Evolutionary conservation across 352 stramenopile species (phyloP).

Genomic region (Globisporangium mamillatum): DNA sequence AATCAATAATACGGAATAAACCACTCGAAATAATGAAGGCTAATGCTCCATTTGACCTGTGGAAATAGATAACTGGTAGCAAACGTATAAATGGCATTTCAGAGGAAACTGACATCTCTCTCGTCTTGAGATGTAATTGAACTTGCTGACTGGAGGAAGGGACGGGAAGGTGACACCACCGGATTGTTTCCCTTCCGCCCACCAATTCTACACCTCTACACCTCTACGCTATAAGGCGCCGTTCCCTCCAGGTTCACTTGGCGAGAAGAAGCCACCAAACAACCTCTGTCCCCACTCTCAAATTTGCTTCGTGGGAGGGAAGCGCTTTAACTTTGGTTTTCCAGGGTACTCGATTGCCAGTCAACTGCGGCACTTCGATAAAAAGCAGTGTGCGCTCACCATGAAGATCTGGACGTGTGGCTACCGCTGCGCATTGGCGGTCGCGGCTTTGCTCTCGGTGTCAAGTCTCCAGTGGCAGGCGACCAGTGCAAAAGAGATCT

Average conservation of each 20-base stretch:
- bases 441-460: not conserved
- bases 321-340: not conserved
- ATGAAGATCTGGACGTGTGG: constrained; percentile 5
- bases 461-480: constrained; percentile 1
- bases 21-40: too few relatives aligned
- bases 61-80: not conserved
- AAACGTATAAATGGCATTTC: not conserved
- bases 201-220: not conserved
- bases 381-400: not conserved
- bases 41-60: not conserved
- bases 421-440: not conserved
- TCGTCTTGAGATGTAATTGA: too few relatives aligned
- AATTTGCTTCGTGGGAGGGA: not conserved
- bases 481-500: not conserved
- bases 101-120: not conserved
- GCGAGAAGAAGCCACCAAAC: not conserved
- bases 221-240: not conserved
- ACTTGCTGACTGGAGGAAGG: too few relatives aligned
- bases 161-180: too few relatives aligned
- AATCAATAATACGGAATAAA: not conserved
- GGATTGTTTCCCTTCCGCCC: not conserved
- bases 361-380: not conserved
- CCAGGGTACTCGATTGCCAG: not conserved
- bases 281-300: not conserved
- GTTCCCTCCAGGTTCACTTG: not conserved